Evolutionary conservation across 345 rosid species (phyloP).

Genomic region (Dipteronia sinensis): DNA sequence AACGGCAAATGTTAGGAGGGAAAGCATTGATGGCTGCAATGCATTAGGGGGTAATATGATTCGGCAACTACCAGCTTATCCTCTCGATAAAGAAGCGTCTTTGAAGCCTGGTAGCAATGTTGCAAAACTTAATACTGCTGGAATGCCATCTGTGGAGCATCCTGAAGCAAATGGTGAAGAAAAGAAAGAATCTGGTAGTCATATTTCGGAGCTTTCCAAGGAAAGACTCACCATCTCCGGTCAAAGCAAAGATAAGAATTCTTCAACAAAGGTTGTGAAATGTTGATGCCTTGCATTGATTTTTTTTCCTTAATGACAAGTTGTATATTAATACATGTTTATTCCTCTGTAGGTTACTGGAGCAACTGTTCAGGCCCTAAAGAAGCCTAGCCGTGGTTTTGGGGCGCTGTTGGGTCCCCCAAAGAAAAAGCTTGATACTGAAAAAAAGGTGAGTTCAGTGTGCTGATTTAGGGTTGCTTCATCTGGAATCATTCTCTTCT

Average conservation of each 20-base stretch:
- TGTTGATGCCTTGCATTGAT: background rate
- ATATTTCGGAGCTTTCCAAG: conserved; percentile 8
- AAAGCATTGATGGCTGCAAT: conserved; percentile 10
- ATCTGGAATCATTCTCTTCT: background rate
- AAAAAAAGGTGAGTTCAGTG: conserved; percentile 49
- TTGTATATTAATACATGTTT: conserved; percentile 14
- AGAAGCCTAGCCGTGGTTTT: conserved; percentile 61
- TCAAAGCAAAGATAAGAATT: conserved; percentile 29
- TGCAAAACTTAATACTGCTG: background rate
- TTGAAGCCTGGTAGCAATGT: conserved; percentile 27
- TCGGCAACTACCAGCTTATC: conserved; percentile 13
- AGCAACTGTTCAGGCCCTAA: conserved; percentile 54
- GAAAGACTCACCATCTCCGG: conserved; percentile 20
- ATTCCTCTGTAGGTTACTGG: conserved; percentile 45
- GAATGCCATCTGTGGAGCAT: conserved; percentile 17
- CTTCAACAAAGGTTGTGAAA: conserved; percentile 43
- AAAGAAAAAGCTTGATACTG: conserved; percentile 48
- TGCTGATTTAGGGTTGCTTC: background rate
- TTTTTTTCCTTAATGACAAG: background rate
- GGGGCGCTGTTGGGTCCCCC: conserved; percentile 56
- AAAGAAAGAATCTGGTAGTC: conserved; percentile 15
- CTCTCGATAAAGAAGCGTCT: conserved; percentile 24
- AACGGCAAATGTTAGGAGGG: conserved; percentile 19
- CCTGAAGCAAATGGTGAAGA: conserved; percentile 30
- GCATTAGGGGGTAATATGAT: conserved; percentile 7